Conservation (phyloP, 2,329 filamentous ascomycete species). For the Cladosporium sphaerospermum region DNA sequence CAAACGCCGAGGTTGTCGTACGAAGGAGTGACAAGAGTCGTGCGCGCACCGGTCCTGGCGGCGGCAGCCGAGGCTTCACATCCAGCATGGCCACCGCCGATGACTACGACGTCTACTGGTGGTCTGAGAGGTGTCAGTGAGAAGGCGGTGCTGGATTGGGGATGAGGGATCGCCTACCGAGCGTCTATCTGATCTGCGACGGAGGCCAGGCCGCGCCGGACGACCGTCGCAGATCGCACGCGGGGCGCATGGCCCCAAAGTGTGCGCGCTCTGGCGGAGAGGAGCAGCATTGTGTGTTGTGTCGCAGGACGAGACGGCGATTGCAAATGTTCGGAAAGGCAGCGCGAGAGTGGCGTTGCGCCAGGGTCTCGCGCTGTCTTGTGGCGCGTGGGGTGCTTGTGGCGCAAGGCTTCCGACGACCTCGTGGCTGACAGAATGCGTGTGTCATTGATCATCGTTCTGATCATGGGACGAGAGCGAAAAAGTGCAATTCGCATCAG, state of each 20-base stretch:
- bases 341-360: no score
- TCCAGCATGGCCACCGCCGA: slow-evolving; percentile 92
- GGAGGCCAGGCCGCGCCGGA: slow-evolving; percentile 39
- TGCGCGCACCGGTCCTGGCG: slow-evolving; percentile 79
- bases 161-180: slow-evolving; percentile 26
- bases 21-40: slow-evolving; percentile 82
- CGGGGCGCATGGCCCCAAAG: slow-evolving; percentile 46
- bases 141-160: slow-evolving; percentile 7
- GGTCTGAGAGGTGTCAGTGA: slow-evolving; percentile 30
- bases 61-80: slow-evolving; percentile 90
- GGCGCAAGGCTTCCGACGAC: no score
- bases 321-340: no score
- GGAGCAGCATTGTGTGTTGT: slow-evolving; percentile 17
- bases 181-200: slow-evolving; percentile 31
- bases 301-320: not conserved
- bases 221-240: slow-evolving; percentile 35
- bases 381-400: no score
- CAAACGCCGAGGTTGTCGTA: slow-evolving; percentile 86
- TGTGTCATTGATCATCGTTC: no score
- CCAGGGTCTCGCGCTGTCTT: no score
- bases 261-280: slow-evolving; percentile 29
- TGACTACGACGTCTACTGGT: slow-evolving; percentile 76
- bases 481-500: no score
- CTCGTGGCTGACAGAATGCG: no score
- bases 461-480: no score